Evolutionary conservation across 352 stramenopile species (phyloP).

Genomic region (Blastocystis sp.): DNA sequence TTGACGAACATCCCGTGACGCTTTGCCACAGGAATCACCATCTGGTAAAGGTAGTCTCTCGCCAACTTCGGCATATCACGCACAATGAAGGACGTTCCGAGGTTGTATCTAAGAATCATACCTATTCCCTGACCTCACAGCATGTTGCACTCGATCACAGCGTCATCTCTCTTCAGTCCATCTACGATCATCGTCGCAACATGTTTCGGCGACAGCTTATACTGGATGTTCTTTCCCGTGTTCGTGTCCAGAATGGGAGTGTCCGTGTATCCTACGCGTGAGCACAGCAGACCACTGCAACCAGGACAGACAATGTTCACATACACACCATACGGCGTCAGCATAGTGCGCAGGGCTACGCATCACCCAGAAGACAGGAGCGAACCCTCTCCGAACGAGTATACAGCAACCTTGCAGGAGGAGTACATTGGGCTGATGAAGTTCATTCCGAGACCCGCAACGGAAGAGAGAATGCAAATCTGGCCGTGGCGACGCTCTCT

Average conservation of each 20-base stretch:
- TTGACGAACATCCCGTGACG: slow-evolving; percentile 39
- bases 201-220: slow-evolving; percentile 11
- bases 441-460: slow-evolving; percentile 67
- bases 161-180: slow-evolving; percentile 43
- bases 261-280: slow-evolving; percentile 18
- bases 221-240: slow-evolving; percentile 23
- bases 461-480: slow-evolving; percentile 66
- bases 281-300: background rate
- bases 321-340: slow-evolving; percentile 58
- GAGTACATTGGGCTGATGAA: slow-evolving; percentile 63
- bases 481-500: slow-evolving; percentile 59
- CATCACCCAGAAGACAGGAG: background rate
- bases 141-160: slow-evolving; percentile 66
- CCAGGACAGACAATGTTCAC: slow-evolving; percentile 67
- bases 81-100: slow-evolving; percentile 13
- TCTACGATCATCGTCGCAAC: slow-evolving; percentile 42
- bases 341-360: slow-evolving; percentile 22
- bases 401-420: slow-evolving; percentile 53
- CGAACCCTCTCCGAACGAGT: slow-evolving; percentile 47
- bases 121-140: background rate
- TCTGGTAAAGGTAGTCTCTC: slow-evolving; percentile 43
- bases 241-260: slow-evolving; percentile 62
- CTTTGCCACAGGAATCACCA: slow-evolving; percentile 58
- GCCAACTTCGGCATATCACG: slow-evolving; percentile 39
- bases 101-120: slow-evolving; percentile 10